Evolutionary conservation across 1,139 yeast genomes (phyloP).

Genomic region (Citeromyces hawaiiensis): DNA sequence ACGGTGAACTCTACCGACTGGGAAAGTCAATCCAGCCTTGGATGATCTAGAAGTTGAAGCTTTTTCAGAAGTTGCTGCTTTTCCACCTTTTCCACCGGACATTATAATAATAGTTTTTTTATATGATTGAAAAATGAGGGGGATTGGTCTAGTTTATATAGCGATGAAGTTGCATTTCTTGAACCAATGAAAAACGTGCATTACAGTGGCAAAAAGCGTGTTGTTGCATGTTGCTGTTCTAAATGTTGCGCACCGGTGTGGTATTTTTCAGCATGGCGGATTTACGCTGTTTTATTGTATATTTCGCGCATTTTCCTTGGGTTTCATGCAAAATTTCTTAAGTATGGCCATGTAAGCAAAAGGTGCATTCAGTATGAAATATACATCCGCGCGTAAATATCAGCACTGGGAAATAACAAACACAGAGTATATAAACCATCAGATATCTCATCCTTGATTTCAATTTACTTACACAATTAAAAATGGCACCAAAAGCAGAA

Average conservation of each 20-base stretch:
- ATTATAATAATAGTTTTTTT: constrained; percentile 18
- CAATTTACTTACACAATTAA: constrained; percentile 10
- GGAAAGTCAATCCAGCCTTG: constrained; percentile 98
- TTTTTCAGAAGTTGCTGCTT: constrained; percentile 87
- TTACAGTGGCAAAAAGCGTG: constrained; percentile 1
- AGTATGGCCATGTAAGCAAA: constrained; percentile 8
- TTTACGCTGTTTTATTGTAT: constrained; percentile 8
- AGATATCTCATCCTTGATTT: background rate
- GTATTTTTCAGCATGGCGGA: constrained; percentile 12
- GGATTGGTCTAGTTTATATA: background rate
- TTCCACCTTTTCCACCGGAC: constrained; percentile 99
- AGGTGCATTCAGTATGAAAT: constrained; percentile 2
- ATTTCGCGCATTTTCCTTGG: constrained; percentile 4
- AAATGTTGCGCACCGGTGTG: constrained; percentile 9
- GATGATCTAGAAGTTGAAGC: constrained; percentile 96
- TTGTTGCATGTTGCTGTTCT: constrained; percentile 6
- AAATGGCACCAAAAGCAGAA: constrained; percentile 96
- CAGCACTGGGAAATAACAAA: constrained; percentile 1
- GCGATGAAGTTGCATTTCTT: background rate
- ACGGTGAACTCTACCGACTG: constrained; percentile 99
- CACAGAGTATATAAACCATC: background rate
- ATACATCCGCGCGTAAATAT: constrained; percentile 1
- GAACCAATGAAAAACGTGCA: background rate
- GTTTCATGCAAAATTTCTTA: constrained; percentile 1
- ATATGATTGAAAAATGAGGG: too few relatives aligned